Evolutionary conservation across 2,329 filamentous ascomycete genomes (phyloP).

Genomic region (Cladorrhinum sp.): DNA sequence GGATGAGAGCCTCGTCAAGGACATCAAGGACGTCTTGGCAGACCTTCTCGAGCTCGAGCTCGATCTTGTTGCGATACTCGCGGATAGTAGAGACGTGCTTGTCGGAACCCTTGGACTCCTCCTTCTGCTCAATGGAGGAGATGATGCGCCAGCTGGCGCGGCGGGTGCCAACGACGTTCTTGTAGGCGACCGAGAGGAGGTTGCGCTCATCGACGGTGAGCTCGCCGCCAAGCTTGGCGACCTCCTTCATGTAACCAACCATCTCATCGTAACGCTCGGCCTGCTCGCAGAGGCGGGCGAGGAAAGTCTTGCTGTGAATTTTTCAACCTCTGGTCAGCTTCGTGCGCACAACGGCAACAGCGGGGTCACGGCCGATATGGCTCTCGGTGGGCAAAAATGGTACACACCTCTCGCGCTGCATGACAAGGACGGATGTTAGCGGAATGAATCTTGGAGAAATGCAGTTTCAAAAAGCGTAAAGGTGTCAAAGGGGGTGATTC

Average conservation of each 20-base stretch:
- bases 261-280: conserved; percentile 99
- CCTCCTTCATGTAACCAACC: conserved; percentile 99
- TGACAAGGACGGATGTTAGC: conserved; percentile 25
- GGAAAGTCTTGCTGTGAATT: conserved; percentile 88
- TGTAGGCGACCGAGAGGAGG: conserved; percentile 97
- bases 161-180: conserved; percentile 98
- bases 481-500: background rate
- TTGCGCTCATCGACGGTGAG: conserved; percentile 97
- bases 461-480: background rate
- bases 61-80: conserved; percentile 98
- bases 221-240: conserved; percentile 80
- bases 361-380: conserved; percentile 2
- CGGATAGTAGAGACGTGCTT: conserved; percentile 88
- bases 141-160: conserved; percentile 99
- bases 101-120: conserved; percentile 97
- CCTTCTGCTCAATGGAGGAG: conserved; percentile 99
- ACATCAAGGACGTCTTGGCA: conserved; percentile 97
- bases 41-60: conserved; percentile 93
- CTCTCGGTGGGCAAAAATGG: background rate
- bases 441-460: background rate
- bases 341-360: conserved; percentile 1
- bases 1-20: conserved; percentile 89
- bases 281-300: conserved; percentile 99
- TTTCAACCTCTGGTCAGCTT: conserved; percentile 22
- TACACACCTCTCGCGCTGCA: conserved; percentile 34